These are phyloP conservation scores for Urochloa ruziziensis DNA, from an alignment of 176 grass and related monocot genomes.

Conservation along the genomic window DNA sequence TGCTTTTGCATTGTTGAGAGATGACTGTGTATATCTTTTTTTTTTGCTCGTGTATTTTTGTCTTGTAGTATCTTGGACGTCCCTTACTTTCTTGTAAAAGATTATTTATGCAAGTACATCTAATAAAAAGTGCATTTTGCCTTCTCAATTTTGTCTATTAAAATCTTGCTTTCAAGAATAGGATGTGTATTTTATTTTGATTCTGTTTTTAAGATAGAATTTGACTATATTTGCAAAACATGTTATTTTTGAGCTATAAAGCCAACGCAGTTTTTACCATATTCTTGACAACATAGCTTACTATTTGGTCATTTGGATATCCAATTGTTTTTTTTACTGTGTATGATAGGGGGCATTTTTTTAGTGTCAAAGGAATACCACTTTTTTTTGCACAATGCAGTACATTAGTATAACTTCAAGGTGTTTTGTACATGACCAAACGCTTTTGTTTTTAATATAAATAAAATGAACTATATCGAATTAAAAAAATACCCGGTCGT, in stretches of 20 bases:
- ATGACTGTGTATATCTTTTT: slow-evolving; percentile 53
- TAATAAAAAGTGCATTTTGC: slow-evolving; percentile 36
- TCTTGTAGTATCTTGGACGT: slow-evolving; percentile 14
- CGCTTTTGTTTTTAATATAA: too few species aligned
- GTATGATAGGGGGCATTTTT: not conserved
- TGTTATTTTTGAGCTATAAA: not conserved
- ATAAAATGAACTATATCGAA: too few species aligned
- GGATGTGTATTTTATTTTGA: not conserved
- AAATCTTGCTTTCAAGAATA: not conserved
- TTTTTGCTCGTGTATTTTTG: slow-evolving; percentile 20
- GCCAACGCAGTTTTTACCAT: too few species aligned
- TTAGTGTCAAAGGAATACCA: not conserved
- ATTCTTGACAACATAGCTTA: too few species aligned
- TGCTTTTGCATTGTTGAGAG: slow-evolving; percentile 35
- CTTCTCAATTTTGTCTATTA: not conserved
- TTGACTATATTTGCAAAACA: not conserved
- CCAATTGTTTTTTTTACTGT: not conserved
- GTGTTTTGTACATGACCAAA: not conserved
- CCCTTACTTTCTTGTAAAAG: slow-evolving; percentile 24
- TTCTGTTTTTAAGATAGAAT: not conserved
- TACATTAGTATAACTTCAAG: not conserved
- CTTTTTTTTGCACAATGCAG: not conserved
- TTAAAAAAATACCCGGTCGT: too few species aligned
- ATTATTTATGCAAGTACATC: slow-evolving; percentile 32
- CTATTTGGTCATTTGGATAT: too few species aligned